Evolutionary conservation across 208 protist genomes (phyloP), one percentile per base, ranked within the genome.

Genomic region (Acanthamoeba divionensis): DNA sequence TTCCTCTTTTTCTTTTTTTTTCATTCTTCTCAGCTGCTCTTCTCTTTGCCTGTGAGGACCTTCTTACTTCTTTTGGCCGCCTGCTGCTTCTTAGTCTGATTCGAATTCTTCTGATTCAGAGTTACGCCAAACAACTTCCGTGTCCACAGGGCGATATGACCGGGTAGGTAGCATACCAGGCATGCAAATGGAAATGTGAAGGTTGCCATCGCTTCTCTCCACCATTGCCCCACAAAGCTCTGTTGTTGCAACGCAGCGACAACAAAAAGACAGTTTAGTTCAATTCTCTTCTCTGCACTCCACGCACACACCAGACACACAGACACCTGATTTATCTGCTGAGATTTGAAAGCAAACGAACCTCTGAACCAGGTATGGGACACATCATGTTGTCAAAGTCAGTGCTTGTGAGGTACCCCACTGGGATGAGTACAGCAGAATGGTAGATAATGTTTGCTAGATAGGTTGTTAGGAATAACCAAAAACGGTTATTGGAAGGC

Each of bases 91-190:
- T 41, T 41, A 41, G 36, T 41, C 36, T 41, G 36, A 41, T 41
- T 41, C 36, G 36, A 6, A 41, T 41, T 41, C n/a, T n/a, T n/a
- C 36, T 41, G 36, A 41, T 5, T 41, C 36, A 41, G 2, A 41
- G 36, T 41, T 41, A 41, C 36, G 36, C 36, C 36, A 41, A 41
- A 41, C 36, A 41, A 41, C 36, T 41, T 41, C 36, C 36, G 36
- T 41, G 36, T 41, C 36, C 36, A 41, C 36, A 41, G 5, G 36
- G 36, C 36, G 36, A 41, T 41, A 41, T 41, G 36, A 6, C 73
- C 73, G 6, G 73, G 73, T n/a, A 83, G n/a, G 31, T 83, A 83
- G 73, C 73, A 83, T 26, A 83, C 73, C 47, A 83, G 48, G 21
- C 29, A 83, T 10, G 73, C 73, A n/a, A 83, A 83, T 13, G 73